Evolutionary conservation across 768 basidiomycete genomes (phyloP).

Genomic region (Asterophora lycoperdoides): DNA sequence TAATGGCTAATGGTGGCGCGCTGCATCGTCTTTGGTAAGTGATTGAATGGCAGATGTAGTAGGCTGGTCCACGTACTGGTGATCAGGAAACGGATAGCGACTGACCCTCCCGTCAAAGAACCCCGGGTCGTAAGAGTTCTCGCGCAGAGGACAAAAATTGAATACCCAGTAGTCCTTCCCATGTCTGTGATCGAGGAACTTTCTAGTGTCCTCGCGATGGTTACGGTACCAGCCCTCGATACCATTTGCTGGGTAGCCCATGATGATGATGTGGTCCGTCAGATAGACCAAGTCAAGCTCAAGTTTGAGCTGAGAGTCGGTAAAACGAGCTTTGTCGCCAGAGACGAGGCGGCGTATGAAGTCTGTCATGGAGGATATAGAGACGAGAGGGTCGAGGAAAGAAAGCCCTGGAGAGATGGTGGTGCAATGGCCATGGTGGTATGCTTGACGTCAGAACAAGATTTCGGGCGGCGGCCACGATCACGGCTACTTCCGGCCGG

Average conservation of each 20-base stretch:
- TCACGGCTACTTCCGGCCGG: too few species aligned
- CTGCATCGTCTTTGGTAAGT: background rate
- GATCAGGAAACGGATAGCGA: conserved; percentile 87
- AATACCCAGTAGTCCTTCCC: conserved; percentile 81
- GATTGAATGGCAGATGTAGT: background rate
- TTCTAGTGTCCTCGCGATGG: conserved; percentile 65
- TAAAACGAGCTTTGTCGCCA: conserved; percentile 76
- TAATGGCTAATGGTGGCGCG: conserved; percentile 63
- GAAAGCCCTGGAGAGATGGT: too few species aligned
- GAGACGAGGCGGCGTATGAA: conserved; percentile 73
- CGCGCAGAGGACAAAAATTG: conserved; percentile 80
- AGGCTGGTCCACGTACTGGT: conserved; percentile 56
- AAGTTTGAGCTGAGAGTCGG: conserved; percentile 58
- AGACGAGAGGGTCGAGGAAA: too few species aligned
- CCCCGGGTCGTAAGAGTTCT: conserved; percentile 72
- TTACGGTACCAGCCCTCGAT: conserved; percentile 81
- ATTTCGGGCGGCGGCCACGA: too few species aligned
- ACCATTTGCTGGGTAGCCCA: conserved; percentile 83
- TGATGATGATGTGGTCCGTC: conserved; percentile 70
- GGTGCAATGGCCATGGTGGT: background rate
- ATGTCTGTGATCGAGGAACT: conserved; percentile 71
- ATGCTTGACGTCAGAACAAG: background rate
- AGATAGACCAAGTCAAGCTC: conserved; percentile 73
- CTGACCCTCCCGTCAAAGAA: conserved; percentile 74
- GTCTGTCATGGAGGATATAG: conserved; percentile 54